Conservation (phyloP, 177 flowering plant genomes). For the Telopea speciosissima region DNA sequence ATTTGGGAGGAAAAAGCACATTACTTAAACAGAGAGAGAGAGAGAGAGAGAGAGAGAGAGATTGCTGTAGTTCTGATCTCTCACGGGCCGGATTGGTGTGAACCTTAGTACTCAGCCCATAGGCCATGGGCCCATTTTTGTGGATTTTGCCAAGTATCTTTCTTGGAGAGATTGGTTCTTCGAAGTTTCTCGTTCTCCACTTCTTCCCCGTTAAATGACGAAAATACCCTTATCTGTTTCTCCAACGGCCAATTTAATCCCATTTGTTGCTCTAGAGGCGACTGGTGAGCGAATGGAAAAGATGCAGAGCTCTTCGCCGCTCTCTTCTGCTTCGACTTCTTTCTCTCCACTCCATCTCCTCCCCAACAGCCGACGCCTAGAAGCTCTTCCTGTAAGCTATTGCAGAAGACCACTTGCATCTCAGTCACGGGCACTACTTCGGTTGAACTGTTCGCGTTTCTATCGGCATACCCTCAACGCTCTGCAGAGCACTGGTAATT, state of each 20-base stretch:
- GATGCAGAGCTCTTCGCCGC: constrained; percentile 7
- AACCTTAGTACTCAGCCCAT: too few relatives aligned
- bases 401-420: constrained; percentile 2
- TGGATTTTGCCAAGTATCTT: too few relatives aligned
- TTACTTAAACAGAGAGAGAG: too few relatives aligned
- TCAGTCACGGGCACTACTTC: constrained; percentile 4
- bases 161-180: too few relatives aligned
- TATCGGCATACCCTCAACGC: constrained; percentile 11
- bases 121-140: too few relatives aligned
- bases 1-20: too few relatives aligned
- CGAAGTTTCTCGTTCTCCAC: too few relatives aligned
- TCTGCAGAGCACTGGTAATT: constrained; percentile 32
- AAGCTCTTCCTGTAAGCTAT: constrained; percentile 7
- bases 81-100: too few relatives aligned
- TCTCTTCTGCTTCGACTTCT: not conserved
- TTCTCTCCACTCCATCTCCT: constrained; percentile 3
- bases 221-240: not conserved
- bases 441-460: constrained; percentile 6
- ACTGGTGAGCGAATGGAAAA: not conserved
- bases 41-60: too few relatives aligned
- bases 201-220: too few relatives aligned
- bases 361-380: not conserved
- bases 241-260: too few relatives aligned
- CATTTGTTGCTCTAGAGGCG: not conserved
- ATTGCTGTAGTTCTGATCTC: too few relatives aligned